Evolutionary conservation across 2,329 filamentous ascomycete species (phyloP).

Genomic region (Colletotrichum sidae): DNA sequence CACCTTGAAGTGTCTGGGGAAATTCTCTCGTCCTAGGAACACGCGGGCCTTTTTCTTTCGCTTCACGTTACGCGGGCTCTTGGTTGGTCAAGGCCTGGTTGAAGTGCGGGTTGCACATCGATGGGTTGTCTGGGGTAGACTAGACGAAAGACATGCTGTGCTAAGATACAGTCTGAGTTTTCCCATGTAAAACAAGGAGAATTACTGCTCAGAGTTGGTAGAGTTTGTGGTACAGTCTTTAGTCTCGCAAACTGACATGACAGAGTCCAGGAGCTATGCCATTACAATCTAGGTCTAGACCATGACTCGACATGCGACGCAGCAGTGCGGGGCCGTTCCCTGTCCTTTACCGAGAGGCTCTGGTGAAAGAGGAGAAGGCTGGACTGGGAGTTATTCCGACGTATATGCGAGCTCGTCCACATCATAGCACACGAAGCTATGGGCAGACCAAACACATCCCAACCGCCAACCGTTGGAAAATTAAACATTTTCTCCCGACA

Average conservation of each 20-base stretch:
- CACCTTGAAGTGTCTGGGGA: constrained; percentile 16
- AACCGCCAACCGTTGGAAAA: constrained; percentile 1
- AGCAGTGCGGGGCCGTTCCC: constrained; percentile 24
- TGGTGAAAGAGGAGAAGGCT: background rate
- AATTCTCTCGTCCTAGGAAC: background rate
- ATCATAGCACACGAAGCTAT: too few species aligned
- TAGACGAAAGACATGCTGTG: background rate
- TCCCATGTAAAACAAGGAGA: background rate
- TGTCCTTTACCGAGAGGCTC: constrained; percentile 16
- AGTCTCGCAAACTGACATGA: background rate
- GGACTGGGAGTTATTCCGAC: constrained; percentile 22
- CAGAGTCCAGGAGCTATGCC: constrained; percentile 19
- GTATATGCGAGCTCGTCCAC: constrained; percentile 21
- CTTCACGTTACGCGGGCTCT: background rate
- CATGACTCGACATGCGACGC: constrained; percentile 28
- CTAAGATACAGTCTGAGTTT: background rate
- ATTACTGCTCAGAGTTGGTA: background rate
- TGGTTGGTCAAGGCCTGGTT: constrained; percentile 1
- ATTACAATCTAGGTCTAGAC: constrained; percentile 16
- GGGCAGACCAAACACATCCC: too few species aligned
- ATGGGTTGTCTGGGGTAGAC: constrained; percentile 26
- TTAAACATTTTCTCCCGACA: constrained; percentile 19
- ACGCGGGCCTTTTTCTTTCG: too few species aligned
- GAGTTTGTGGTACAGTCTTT: constrained; percentile 7
- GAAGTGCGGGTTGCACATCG: background rate